Evolutionary conservation across 768 basidiomycete genomes (phyloP).

Genomic region (Tubosaeta sp.): DNA sequence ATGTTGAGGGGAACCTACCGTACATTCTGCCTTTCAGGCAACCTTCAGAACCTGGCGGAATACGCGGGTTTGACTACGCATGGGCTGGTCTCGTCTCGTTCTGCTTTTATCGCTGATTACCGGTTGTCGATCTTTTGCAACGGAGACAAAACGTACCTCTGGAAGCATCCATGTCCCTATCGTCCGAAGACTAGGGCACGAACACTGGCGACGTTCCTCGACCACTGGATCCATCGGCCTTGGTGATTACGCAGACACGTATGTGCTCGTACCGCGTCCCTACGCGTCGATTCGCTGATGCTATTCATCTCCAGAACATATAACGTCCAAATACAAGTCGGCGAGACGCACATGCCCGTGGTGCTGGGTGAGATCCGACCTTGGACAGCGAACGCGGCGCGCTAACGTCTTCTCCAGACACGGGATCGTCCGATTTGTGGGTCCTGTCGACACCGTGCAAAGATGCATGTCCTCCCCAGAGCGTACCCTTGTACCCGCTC

Average conservation of each 20-base stretch:
- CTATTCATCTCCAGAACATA: constrained; percentile 46
- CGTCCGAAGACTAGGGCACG: constrained; percentile 1
- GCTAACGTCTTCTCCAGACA: constrained; percentile 41
- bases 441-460: constrained; percentile 57
- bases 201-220: constrained; percentile 8
- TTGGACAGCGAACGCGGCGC: background rate
- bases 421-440: constrained; percentile 79
- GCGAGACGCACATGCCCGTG: constrained; percentile 48
- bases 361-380: constrained; percentile 49
- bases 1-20: background rate
- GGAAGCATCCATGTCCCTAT: constrained; percentile 27
- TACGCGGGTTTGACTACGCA: constrained; percentile 1
- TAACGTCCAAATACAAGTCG: constrained; percentile 55
- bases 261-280: constrained; percentile 20
- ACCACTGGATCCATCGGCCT: constrained; percentile 44
- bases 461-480: constrained; percentile 34
- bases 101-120: constrained; percentile 5
- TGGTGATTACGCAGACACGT: constrained; percentile 64
- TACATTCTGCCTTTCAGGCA: background rate
- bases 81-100: constrained; percentile 10
- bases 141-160: constrained; percentile 3
- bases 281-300: constrained; percentile 3
- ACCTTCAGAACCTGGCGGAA: background rate
- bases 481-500: constrained; percentile 47
- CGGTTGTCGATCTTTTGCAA: background rate